Evolutionary conservation across 2,329 filamentous ascomycete genomes (phyloP).

Genomic region (Cytospora piceae): DNA sequence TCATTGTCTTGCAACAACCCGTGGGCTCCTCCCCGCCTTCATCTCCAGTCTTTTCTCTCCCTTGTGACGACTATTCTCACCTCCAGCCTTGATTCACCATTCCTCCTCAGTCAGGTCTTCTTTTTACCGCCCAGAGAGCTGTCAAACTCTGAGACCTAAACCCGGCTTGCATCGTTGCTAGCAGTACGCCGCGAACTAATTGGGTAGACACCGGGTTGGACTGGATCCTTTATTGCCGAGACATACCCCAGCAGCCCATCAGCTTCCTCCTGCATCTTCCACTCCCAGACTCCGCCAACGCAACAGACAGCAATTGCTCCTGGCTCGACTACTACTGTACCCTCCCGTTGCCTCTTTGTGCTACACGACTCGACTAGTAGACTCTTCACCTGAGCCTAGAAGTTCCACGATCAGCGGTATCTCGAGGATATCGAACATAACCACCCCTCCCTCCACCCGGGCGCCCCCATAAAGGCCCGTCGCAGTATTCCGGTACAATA

Average conservation of each 20-base stretch:
- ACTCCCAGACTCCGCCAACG: background rate
- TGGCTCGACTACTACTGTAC: background rate
- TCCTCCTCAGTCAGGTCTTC: background rate
- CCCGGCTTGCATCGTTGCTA: background rate
- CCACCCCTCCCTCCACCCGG: background rate
- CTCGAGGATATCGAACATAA: background rate
- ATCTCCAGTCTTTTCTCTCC: constrained; percentile 32
- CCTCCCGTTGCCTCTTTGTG: background rate
- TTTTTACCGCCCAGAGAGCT: constrained; percentile 1
- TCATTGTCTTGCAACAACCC: constrained; percentile 9
- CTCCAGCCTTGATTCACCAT: constrained; percentile 13
- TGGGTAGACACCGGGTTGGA: background rate
- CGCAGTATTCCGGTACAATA: constrained; percentile 12
- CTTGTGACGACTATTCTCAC: constrained; percentile 22
- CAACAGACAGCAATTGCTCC: background rate
- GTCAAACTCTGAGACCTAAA: background rate
- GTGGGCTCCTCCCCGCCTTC: constrained; percentile 21
- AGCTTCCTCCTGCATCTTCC: background rate
- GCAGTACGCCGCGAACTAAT: background rate
- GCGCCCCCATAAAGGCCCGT: background rate
- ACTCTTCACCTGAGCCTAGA: background rate
- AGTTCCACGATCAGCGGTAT: background rate
- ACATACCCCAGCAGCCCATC: background rate
- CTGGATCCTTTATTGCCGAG: background rate
- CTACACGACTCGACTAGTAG: background rate